A percentile compares a stretch with the other conserved stretches of the same genome.
These are phyloP conservation scores for Termitomyces sp. DNA, from an alignment of 768 basidiomycete genomes.

Conservation along the genomic window DNA sequence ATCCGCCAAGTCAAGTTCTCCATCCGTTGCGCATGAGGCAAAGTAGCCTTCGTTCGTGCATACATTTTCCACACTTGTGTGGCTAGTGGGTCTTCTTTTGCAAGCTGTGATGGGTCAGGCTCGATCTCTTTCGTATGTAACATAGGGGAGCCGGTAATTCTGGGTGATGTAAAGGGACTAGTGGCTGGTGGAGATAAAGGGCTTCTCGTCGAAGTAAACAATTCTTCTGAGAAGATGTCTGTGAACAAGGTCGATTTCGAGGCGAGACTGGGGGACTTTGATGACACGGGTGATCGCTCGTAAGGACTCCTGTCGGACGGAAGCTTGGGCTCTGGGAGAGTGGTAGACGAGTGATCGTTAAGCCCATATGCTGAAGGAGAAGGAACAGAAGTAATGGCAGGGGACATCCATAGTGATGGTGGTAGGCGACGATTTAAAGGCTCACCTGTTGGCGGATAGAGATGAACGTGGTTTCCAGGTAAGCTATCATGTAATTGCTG, in stretches of 20 bases:
- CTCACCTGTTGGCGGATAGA: slow-evolving; percentile 34
- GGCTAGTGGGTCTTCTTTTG: slow-evolving; percentile 85
- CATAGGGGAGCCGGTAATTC: slow-evolving; percentile 65
- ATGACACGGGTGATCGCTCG: slow-evolving; percentile 30
- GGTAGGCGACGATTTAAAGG: slow-evolving; percentile 53
- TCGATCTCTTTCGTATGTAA: slow-evolving; percentile 41
- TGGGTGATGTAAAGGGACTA: slow-evolving; percentile 60
- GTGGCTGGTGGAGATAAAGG: slow-evolving; percentile 36
- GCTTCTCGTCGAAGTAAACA: slow-evolving; percentile 41
- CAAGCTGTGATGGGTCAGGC: slow-evolving; percentile 57
- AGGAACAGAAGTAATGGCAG: slow-evolving; percentile 44
- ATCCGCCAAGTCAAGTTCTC: slow-evolving; percentile 98
- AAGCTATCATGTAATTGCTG: slow-evolving; percentile 9
- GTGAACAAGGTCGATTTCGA: slow-evolving; percentile 61
- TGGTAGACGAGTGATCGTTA: slow-evolving; percentile 29
- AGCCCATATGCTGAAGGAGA: slow-evolving; percentile 36
- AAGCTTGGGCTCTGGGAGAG: slow-evolving; percentile 26
- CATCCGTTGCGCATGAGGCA: slow-evolving; percentile 93
- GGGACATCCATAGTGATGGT: slow-evolving; percentile 85
- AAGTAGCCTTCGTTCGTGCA: slow-evolving; percentile 78
- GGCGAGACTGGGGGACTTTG: slow-evolving; percentile 41
- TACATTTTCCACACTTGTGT: slow-evolving; percentile 99
- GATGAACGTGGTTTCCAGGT: slow-evolving; percentile 15
- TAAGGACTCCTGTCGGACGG: slow-evolving; percentile 30
- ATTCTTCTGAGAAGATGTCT: slow-evolving; percentile 66